Evolutionary conservation across 2,329 filamentous ascomycete species (phyloP), one percentile per base, ranked within the genome.

Genomic region (Alternaria viburni): DNA sequence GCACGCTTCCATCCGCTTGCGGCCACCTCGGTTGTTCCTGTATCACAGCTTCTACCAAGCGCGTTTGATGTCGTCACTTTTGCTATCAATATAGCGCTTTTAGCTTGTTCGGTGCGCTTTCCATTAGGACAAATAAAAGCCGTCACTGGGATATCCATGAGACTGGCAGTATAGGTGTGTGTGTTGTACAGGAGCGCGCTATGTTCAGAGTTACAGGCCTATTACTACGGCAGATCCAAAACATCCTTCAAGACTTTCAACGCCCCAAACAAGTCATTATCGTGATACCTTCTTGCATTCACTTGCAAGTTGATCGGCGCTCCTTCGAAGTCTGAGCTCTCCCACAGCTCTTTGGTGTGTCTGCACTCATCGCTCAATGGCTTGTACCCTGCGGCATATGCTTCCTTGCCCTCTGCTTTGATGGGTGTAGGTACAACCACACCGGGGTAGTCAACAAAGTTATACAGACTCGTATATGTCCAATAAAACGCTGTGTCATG

Each of bases 221-320:
- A 28, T 4, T n/a, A 25, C 32, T 51, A 69, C 10, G 65, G 65
- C 19, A 72, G 59, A 11, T 60, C 57, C 36, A 72, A 55, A 10
- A 63, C 57, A 15, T 68, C 68, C 60, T 68, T 67, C 58, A 73
- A 30, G 13, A 66, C 28, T 1, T 45, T 58, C 60, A 74, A 58
- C 12, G 67, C 70, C 4, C 66, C 72, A 61, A 71, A 71, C 32
- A 72, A 45, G 7, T 69, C 64, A 54, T 66, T 70, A 49, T 72
- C 69, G 55, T 72, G 66, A 59, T 72, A 69, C 32, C 61, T 71
- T 52, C 66, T 65, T 55, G 63, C 70, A 41, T 55, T 57, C 28
- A 73, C 61, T 67, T 74, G 71, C 51, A 74, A 56, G 59, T 58
- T 47, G 9, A 73, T 59, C 17, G 71, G 71, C 47, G 71, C 72